Percentiles rank a stretch among this genome's conserved stretches.
phyloP scores from a whole-genome alignment of 495 filamentous ascomycete species.

The Trichoderma gamsii region DNA sequence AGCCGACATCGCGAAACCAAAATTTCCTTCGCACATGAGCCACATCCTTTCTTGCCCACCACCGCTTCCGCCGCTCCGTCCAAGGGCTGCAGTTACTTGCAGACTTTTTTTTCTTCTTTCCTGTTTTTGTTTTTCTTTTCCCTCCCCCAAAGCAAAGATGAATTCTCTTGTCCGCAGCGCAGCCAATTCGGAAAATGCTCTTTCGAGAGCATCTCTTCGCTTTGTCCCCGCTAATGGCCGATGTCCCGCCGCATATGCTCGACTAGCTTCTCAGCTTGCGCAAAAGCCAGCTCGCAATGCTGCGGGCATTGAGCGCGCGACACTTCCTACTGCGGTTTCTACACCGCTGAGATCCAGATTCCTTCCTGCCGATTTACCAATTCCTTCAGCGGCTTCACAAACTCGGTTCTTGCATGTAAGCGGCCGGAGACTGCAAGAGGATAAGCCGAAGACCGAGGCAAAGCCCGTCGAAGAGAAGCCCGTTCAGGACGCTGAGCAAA shows the following conservation, averaged over 20 bases:
- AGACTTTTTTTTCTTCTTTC: conserved; percentile 18
- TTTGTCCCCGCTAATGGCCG: conserved; percentile 43
- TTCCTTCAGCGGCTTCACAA: neutral
- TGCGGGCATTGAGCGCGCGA: neutral
- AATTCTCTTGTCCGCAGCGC: conserved; percentile 38
- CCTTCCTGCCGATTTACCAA: conserved; percentile 13
- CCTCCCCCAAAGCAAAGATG: conserved; percentile 29
- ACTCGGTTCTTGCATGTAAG: conserved; percentile 11
- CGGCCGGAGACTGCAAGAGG: conserved; percentile 17
- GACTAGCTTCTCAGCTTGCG: conserved; percentile 42
- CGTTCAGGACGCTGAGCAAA: conserved; percentile 23
- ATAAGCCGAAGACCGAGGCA: conserved; percentile 28
- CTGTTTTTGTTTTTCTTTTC: conserved; percentile 20
- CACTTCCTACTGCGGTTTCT: neutral
- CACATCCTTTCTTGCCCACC: conserved; percentile 13
- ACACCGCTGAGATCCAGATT: conserved; percentile 6
- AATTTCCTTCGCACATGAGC: conserved; percentile 16
- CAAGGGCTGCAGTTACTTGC: conserved; percentile 5
- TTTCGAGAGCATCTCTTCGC: conserved; percentile 31
- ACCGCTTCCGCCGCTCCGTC: conserved; percentile 19
- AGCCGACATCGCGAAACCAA: conserved; percentile 16
- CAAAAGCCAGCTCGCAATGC: neutral
- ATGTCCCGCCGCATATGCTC: conserved; percentile 49
- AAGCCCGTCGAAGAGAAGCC: conserved; percentile 25
- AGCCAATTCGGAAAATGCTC: conserved; percentile 29